phyloP scores from a whole-genome alignment of 139 green algal genomes.

The Micractinium conductrix region DNA sequence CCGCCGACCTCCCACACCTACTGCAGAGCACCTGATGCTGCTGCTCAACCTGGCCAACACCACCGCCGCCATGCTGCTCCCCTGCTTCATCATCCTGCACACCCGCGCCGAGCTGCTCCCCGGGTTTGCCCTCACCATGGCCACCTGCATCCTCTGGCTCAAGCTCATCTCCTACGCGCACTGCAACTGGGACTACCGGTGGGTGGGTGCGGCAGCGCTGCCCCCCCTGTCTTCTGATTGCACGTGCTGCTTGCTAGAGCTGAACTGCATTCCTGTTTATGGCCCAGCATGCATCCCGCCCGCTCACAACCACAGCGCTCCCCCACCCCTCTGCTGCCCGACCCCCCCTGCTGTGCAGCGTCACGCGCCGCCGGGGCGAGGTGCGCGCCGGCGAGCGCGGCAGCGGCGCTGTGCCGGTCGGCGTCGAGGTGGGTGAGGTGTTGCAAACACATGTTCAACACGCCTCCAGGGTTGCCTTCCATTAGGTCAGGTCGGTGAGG shows the following conservation, averaged over 20 bases:
- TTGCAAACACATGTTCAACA: too few relatives aligned
- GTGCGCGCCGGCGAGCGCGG: constrained; percentile 66
- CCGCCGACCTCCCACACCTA: too few relatives aligned
- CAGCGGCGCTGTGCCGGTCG: constrained; percentile 12
- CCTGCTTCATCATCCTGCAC: constrained; percentile 57
- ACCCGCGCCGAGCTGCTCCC: constrained; percentile 59
- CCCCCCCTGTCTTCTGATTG: background rate
- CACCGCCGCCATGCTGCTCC: constrained; percentile 50
- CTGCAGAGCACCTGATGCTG: constrained; percentile 63
- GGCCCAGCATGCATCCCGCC: background rate
- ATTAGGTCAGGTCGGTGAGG: too few relatives aligned
- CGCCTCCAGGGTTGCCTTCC: too few relatives aligned
- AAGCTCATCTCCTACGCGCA: constrained; percentile 86
- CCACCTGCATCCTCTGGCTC: constrained; percentile 69
- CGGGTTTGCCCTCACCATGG: constrained; percentile 64
- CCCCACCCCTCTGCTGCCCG: background rate
- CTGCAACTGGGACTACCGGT: constrained; percentile 75
- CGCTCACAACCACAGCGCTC: background rate
- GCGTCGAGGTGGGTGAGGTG: constrained; percentile 1
- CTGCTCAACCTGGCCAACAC: constrained; percentile 57
- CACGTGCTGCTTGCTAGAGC: too few relatives aligned
- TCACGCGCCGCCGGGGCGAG: constrained; percentile 34
- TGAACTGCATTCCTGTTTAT: too few relatives aligned
- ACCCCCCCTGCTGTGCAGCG: background rate
- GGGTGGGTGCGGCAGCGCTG: background rate